These are phyloP conservation scores for Hortiboletus flavorubellus DNA, from an alignment of 768 basidiomycete genomes.

Conservation along the genomic window DNA sequence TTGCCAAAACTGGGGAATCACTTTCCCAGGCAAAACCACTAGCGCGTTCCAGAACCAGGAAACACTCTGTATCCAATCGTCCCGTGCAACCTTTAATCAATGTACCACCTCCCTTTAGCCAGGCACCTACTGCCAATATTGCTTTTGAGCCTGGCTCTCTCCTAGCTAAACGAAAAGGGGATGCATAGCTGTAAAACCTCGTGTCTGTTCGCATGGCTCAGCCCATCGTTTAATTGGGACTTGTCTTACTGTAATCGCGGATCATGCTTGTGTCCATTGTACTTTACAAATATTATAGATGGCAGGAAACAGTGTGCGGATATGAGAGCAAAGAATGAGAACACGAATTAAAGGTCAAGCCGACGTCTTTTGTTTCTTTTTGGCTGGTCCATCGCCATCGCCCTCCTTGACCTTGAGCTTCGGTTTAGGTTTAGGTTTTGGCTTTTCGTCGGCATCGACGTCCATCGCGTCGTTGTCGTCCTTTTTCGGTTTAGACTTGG, in stretches of 20 bases:
- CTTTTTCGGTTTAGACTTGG: conserved; percentile 39
- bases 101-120: conserved; percentile 41
- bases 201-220: neutral
- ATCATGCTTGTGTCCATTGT: conserved; percentile 16
- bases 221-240: neutral
- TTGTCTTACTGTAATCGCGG: conserved; percentile 3
- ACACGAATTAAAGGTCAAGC: conserved; percentile 21
- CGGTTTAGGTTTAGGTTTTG: conserved; percentile 41
- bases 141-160: conserved; percentile 78
- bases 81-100: conserved; percentile 47
- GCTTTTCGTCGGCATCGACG: conserved; percentile 39
- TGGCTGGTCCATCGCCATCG: conserved; percentile 54
- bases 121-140: conserved; percentile 33
- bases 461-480: conserved; percentile 50
- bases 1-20: conserved; percentile 34
- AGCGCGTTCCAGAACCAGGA: conserved; percentile 36
- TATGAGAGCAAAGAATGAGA: neutral
- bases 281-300: conserved; percentile 22
- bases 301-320: neutral
- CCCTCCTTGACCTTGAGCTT: conserved; percentile 35
- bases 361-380: conserved; percentile 71
- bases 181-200: conserved; percentile 5
- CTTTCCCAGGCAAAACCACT: conserved; percentile 32
- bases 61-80: conserved; percentile 34
- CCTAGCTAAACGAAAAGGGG: conserved; percentile 51